Evolutionary conservation across 495 filamentous ascomycete genomes (phyloP), one percentile per base, ranked within the genome.

Genomic region (Amphirosellinia nigrospora): DNA sequence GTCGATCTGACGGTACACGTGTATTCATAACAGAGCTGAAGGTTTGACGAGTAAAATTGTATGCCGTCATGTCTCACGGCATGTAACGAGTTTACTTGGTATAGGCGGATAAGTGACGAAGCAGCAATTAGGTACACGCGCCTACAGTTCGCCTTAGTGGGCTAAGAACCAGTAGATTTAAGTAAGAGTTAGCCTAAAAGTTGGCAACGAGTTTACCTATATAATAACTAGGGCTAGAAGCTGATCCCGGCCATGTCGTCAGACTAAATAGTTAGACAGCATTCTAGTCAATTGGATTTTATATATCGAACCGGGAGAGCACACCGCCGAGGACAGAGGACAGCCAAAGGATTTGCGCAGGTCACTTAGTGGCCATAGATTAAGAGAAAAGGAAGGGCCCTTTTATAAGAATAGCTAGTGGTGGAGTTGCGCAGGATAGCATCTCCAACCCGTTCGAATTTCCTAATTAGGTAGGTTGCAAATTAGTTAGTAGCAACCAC

Each of bases 1-100:
- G 23, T 64, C 21, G 61, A 32, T 10, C 43, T 34, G 45, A 23
- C 34, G 36, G 13, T 39, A 65, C 45, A 65, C 63, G 63, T 65
- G 63, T 48, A 65, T 52, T 21, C 45, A 16, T 16, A 43, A 6
- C 21, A 64, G 46, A 45, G 61, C 61, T 36, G 4, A 64, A 43
- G 43, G 28, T 34, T 48, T 23, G 50, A 63, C 26, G 9, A 10
- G 43, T 32, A 46, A 26, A 19, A 4, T 5, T n/a, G 4, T 34
- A n/a, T 56, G 55, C 55, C 4, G 55, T 11, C 11, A 21, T 41
- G 63, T 65, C 63, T 65, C 63, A 46, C 13, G 9, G 5, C 46
- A 23, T 28, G 30, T 11, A 64, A 9, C 19, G n/a, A 6, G 41
- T n/a, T 48, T 38, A 30, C 19, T 19, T 8, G 1, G 23, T 45